Percentiles rank a stretch among this genome's conserved stretches.
phyloP scores from a whole-genome alignment of 345 rosid genomes.

The Corchorus capsularis region DNA sequence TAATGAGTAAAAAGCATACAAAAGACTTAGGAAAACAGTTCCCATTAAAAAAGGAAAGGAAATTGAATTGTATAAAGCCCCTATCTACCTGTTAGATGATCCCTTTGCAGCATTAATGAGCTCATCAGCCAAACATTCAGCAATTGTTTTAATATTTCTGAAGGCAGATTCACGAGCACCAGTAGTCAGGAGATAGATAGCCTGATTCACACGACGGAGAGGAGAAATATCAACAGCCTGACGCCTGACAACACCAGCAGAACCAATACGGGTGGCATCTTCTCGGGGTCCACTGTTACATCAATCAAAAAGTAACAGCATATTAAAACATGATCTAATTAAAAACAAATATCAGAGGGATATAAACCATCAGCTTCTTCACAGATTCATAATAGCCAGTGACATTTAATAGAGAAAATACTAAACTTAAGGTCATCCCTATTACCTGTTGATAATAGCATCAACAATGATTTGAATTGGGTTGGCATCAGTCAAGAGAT shows the following conservation, averaged over 20 bases:
- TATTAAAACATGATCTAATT: neutral
- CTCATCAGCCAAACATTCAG: conserved; percentile 97
- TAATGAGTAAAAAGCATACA: neutral
- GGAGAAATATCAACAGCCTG: conserved; percentile 99
- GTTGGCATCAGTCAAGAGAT: conserved; percentile 73
- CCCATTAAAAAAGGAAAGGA: neutral
- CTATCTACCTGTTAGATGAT: conserved; percentile 81
- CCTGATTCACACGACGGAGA: conserved; percentile 86
- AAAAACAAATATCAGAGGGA: neutral
- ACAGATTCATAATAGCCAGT: neutral
- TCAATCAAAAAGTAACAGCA: neutral
- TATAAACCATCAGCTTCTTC: neutral
- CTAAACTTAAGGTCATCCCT: neutral
- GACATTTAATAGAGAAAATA: neutral
- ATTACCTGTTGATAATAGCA: conserved; percentile 87
- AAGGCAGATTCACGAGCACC: conserved; percentile 97
- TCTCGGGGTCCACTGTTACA: conserved; percentile 84
- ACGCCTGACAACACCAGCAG: conserved; percentile 98
- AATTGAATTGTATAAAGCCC: neutral
- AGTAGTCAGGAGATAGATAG: conserved; percentile 79
- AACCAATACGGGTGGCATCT: conserved; percentile 96
- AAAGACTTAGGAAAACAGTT: neutral
- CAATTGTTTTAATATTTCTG: conserved; percentile 87
- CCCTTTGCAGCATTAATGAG: conserved; percentile 98
- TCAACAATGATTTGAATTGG: conserved; percentile 92